These are phyloP conservation scores for Pelagomonas calceolata DNA, from an alignment of 108 stramenopile species.

Conservation along the genomic window DNA sequence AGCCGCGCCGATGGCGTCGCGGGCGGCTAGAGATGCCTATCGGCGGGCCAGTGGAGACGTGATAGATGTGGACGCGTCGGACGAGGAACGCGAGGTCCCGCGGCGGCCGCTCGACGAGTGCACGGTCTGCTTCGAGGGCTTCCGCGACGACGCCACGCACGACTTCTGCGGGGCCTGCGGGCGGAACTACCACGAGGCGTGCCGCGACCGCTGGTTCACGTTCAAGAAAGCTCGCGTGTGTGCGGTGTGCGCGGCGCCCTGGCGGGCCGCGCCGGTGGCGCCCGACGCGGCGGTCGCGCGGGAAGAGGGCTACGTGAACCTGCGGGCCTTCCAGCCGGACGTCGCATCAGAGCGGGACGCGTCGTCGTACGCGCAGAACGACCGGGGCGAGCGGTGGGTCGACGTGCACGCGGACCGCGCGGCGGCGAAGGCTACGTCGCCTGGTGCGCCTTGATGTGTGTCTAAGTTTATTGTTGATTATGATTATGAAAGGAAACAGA, in stretches of 20 bases:
- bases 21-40: neutral
- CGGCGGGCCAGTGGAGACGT: neutral
- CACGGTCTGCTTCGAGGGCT: neutral
- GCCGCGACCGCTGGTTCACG: neutral
- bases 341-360: neutral
- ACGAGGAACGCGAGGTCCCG: neutral
- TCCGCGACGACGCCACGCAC: neutral
- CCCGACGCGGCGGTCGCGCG: neutral
- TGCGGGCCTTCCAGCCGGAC: neutral
- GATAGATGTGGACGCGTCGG: neutral
- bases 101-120: neutral
- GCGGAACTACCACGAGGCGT: neutral
- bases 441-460: too few relatives aligned
- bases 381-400: neutral
- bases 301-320: neutral
- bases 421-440: too few relatives aligned
- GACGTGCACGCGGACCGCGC: neutral
- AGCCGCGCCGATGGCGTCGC: neutral
- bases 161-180: neutral
- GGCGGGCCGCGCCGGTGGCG: neutral
- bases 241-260: neutral
- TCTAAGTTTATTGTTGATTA: too few relatives aligned
- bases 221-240: neutral
- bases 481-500: too few relatives aligned
- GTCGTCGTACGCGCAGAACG: neutral